Evolutionary conservation across 257 asterid species (phyloP), one percentile per base, ranked within the genome.

Genomic region (Dorcoceras hygrometricum): DNA sequence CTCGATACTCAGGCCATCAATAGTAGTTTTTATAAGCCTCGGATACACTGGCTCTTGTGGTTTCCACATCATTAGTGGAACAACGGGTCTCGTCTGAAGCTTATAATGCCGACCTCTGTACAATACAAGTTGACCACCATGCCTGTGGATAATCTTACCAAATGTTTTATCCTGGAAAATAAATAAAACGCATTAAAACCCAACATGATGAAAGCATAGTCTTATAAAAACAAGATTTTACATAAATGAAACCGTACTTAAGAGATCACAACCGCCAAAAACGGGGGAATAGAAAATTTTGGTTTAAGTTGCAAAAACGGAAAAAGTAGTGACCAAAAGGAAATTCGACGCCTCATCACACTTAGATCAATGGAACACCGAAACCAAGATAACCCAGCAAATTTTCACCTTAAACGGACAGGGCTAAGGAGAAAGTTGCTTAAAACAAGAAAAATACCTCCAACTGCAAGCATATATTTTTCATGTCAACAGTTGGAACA

Each of bases 11-110:
- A 92, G 79, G 79, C 96, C 96, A 54, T 88, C 95, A 4, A 90
- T 80, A 11, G 96, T 88, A 48, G 97, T 87, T 81, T 82, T 92
- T 59, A 90, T 69, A 62, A 93, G 96, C 79, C 83, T 84, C 9
- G 99, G 99, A 77, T 93, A 93, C 14, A 93, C 92, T 1, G 97
- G 99, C 71, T 88, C 97, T 23, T 81, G 96, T 59, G 99, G 99
- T 81, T 90, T 93, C 99, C 99, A 93, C 67, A 90, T 68, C 97
- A 90, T 93, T 60, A 84, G 61, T 8, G 99, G 99, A 77, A 93
- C 73, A 65, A 75, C 77, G 12, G 95, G 95, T 67, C 84, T 82
- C 70, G 74, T 71, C 79, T 79, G 83, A 10, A 84, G 74, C 67
- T 74, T 70, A 72, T 93, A 93, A 71, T 86, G 48, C 80, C 99